These are phyloP conservation scores for Dactylellina cionopaga DNA, from an alignment of 2,329 filamentous ascomycete genomes.

Conservation along the genomic window DNA sequence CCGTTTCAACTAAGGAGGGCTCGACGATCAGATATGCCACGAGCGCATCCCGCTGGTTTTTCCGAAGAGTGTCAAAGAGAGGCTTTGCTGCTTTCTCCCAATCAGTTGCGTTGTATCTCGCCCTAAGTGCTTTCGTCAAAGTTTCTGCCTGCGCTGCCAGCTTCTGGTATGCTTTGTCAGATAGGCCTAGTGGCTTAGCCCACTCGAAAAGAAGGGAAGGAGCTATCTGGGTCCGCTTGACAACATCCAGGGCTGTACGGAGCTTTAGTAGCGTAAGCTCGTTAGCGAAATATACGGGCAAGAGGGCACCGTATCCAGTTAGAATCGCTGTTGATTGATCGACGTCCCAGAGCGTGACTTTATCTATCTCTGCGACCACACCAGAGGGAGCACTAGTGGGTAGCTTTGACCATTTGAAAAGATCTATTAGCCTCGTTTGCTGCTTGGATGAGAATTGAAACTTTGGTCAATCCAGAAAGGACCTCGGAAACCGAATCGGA, in stretches of 20 bases:
- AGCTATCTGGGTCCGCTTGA: neutral
- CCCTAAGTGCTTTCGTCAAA: constrained; percentile 5
- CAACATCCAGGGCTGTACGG: neutral
- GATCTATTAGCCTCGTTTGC: constrained; percentile 2
- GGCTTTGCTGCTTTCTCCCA: constrained; percentile 34
- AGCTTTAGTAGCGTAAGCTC: neutral
- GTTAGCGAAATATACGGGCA: neutral
- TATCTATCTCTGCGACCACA: neutral
- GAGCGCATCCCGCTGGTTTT: constrained; percentile 27
- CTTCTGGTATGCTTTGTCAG: constrained; percentile 2
- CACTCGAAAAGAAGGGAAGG: constrained; percentile 2
- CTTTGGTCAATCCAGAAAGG: neutral
- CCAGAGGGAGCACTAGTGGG: neutral
- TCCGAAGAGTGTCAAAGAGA: constrained; percentile 16
- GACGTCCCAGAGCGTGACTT: neutral
- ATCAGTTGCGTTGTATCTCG: constrained; percentile 10
- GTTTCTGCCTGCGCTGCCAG: constrained; percentile 1
- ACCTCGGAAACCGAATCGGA: neutral
- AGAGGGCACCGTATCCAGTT: neutral
- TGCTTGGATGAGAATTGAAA: constrained; percentile 3
- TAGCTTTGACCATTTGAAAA: constrained; percentile 12
- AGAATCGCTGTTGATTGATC: neutral
- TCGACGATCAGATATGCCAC: constrained; percentile 21
- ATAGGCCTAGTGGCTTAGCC: neutral
- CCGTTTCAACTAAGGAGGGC: constrained; percentile 3